Conservation (phyloP, 331 rosid genomes). For the Quercus tomentella region DNA sequence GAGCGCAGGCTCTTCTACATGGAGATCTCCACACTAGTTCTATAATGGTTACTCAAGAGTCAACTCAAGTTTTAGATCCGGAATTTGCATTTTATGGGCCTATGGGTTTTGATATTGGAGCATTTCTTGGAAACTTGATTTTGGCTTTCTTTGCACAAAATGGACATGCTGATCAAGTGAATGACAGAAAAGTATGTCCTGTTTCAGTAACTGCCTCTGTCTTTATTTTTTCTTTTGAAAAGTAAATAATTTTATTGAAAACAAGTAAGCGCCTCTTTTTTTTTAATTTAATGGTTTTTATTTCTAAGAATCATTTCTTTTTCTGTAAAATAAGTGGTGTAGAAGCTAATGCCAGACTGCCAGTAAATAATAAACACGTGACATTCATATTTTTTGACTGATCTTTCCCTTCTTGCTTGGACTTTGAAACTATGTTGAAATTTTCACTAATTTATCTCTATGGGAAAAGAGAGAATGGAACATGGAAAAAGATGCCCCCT, state of each 20-base stretch:
- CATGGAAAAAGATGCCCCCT: background rate
- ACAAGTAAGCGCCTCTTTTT: too few species aligned
- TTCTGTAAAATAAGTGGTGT: background rate
- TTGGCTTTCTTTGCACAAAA: conserved; percentile 90
- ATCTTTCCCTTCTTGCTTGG: background rate
- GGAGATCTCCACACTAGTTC: conserved; percentile 97
- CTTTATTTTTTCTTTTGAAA: background rate
- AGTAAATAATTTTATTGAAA: background rate
- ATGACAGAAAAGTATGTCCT: conserved; percentile 64
- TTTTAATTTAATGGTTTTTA: background rate
- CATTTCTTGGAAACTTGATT: conserved; percentile 82
- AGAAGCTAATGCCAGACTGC: background rate
- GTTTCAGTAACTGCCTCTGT: background rate
- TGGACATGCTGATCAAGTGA: conserved; percentile 66
- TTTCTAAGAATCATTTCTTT: background rate
- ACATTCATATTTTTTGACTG: background rate
- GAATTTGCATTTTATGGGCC: conserved; percentile 96
- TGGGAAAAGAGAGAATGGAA: background rate
- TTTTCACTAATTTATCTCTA: background rate
- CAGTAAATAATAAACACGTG: background rate
- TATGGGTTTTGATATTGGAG: conserved; percentile 91
- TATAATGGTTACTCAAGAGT: conserved; percentile 80
- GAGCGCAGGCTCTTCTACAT: conserved; percentile 81
- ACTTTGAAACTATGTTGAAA: background rate
- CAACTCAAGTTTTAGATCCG: conserved; percentile 90